Base-by-base conservation (phyloP, 192 early-diverging fungal species). In the Rhizophagus sp. region DNA sequence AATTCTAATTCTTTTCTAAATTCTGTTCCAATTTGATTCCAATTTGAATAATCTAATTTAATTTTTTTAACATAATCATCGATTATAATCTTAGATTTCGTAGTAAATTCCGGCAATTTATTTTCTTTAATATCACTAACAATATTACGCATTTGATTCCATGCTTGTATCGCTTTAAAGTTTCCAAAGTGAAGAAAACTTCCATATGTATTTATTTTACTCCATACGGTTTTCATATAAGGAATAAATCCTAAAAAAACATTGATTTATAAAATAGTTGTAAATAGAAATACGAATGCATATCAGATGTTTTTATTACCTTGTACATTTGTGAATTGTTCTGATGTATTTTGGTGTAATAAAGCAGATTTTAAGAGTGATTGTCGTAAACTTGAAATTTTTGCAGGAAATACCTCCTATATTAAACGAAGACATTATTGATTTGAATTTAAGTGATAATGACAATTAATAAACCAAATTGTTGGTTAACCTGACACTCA, bases 121-220 rank as follows among this genome's bases (percentile, higher is more conserved):
- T n/a, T 71, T 22, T n/a, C 39, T 71, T n/a, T 11, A 19, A 33
- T 22, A n/a, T 5, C 3, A 22, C 22, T 41, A n/a, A 41, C 69
- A 13, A 71, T 22, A 12, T 11, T 41, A n/a, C 39, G 69, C 69
- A 71, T 71, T 41, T n/a, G 22, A 24, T 71, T 0, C 69, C 69
- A 71, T 39, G 27, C 22, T 41, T 71, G 34, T 15, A 71, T 71
- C 41, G 27, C 17, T 71, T 44, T 71, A 71, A 71, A 71, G 9
- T 44, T n/a, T 39, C 47, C 36, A n/a, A 71, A 71, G 9, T 71
- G 69, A 10, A 71, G 22, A 41, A 71, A 71, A 71, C 36, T 71
- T 19, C 69, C 69, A 11, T 39, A 12, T 17, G 19, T 39, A 41
- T 41, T 27, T 5, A 71, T 71, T 10, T n/a, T 71, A n/a, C 9